Base-by-base conservation (phyloP, 257 asterid species). In the Salvia splendens region DNA sequence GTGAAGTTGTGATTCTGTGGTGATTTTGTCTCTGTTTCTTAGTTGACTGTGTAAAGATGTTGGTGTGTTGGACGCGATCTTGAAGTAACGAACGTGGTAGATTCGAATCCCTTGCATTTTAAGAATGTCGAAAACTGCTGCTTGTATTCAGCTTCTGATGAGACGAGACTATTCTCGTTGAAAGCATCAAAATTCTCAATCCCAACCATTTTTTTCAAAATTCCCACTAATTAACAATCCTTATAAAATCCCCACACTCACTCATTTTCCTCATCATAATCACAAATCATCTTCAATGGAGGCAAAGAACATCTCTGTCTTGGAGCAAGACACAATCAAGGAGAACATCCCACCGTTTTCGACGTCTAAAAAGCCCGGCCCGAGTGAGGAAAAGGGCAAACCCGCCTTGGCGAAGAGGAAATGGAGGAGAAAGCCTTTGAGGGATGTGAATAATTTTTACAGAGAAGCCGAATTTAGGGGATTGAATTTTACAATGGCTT, bases 331-430 rank as follows among this genome's bases (percentile, higher is more conserved):
- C 40, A 69, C 80, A 24, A 1, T 24, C 74, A 85, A 80, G 57
- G 85, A 85, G 83, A 85, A 82, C 53, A 56, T 84, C 68, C 74
- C 79, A 36, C 78, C 77, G 5, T 57, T 49, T 50, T 30, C 17
- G 16, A 41, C 46, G 30, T 40, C 53, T 0, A 61, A 68, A 43
- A 68, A 69, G 49, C 2, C 70, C 41, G 5, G 32, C 57, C 61
- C 56, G 16, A 28, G 6, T 61, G 30, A 58, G 20, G 65, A 35
- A 43, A 63, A 71, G 12, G 8, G 10, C 45, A 61, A 75, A 49
- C 15, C 15, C 47, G 54, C 56, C 11, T 16, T 12, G 14, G 12
- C 4, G 68, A 65, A 68, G 65, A 72, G 66, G n/a, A 64, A 47
- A 12, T 36, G 15, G 68, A 11, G 28, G 10, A 74, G 88, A 54